Conservation (phyloP, 805 yeast genomes). For the Starmerella gropengiesseri region DNA sequence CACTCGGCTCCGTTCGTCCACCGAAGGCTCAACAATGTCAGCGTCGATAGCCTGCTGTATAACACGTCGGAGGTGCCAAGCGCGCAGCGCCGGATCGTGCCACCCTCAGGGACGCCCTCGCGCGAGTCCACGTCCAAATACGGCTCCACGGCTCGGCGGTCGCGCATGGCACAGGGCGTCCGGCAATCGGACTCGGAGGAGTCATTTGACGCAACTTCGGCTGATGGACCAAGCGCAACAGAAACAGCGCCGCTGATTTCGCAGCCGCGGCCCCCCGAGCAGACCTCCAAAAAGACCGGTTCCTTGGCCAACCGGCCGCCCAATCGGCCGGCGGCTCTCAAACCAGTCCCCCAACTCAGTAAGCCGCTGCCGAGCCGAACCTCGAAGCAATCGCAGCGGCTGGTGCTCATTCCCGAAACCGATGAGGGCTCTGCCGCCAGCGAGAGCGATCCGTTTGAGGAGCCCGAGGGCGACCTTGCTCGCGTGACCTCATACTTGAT, state of each 20-base stretch:
- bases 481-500: slow-evolving; percentile 88
- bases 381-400: slow-evolving; percentile 72
- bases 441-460: slow-evolving; percentile 2
- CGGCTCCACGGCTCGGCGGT: slow-evolving; percentile 12
- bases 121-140: slow-evolving; percentile 10
- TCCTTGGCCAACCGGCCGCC: neutral
- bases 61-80: slow-evolving; percentile 83
- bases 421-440: slow-evolving; percentile 15
- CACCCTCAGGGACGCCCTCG: neutral
- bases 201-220: neutral
- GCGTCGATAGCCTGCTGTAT: slow-evolving; percentile 67
- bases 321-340: slow-evolving; percentile 2
- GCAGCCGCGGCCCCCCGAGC: neutral
- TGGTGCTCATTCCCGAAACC: slow-evolving; percentile 50
- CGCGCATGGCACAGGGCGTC: slow-evolving; percentile 14
- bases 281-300: neutral
- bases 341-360: slow-evolving; percentile 23
- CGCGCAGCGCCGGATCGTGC: slow-evolving; percentile 41
- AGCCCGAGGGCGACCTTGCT: slow-evolving; percentile 47
- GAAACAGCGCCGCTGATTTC: slow-evolving; percentile 9
- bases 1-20: slow-evolving; percentile 42
- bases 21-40: slow-evolving; percentile 58
- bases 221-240: no score
- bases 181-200: slow-evolving; percentile 4
- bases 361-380: slow-evolving; percentile 41